Base-by-base conservation (phyloP, 768 basidiomycete species). In the Pleurotus salmoneostramineus region DNA sequence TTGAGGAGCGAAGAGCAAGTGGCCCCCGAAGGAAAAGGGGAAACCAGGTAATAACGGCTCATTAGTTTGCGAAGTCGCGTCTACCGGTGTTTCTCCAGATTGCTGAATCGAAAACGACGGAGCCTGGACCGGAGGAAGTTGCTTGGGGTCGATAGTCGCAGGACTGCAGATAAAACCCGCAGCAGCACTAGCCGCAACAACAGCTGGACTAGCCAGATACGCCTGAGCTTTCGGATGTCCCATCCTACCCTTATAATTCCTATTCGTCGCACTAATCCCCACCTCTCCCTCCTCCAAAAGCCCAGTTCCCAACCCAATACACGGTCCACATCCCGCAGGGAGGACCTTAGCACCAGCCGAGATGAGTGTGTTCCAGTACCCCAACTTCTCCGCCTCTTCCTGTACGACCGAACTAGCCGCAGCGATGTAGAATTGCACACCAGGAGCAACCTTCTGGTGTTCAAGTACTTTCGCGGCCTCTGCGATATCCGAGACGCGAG, bases 181-280 rank as follows among this genome's bases (percentile, higher is more conserved):
- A 47, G 95, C 76, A 1, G 97, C 97, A 56, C 93, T 95, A 3
- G 97, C 95, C 21, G 97, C 96, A 11, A 99, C 97, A 5, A 98
- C 96, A 3, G 93, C 95, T 0, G 97, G 97, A 62, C 93, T 95
- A 4, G 94, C 95, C 43, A 99, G 84, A 74, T 98, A 98, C 0
- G 97, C 96, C 63, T 89, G 84, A 0, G 97, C 96, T 52, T 93
- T 91, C 0, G 97, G 96, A 62, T 89, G 85, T 0, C 97, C 97
- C 97, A 99, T 99, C 3, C 97, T 83, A 3, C 97, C 97, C 77
- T 99, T 98, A 77, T 98, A 99, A 68, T 99, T 99, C 72, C 97
- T 80, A 73, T 99, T 99, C 5, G 96, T 98, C 3, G 97, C 97
- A 62, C 94, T 96, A 68, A 99, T 98, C 1, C 97, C 96, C 0